These are phyloP conservation scores for Rhytidiadelphus loreus DNA, from an alignment of 225 moss, liverwort and hornwort species.

Conservation along the genomic window DNA sequence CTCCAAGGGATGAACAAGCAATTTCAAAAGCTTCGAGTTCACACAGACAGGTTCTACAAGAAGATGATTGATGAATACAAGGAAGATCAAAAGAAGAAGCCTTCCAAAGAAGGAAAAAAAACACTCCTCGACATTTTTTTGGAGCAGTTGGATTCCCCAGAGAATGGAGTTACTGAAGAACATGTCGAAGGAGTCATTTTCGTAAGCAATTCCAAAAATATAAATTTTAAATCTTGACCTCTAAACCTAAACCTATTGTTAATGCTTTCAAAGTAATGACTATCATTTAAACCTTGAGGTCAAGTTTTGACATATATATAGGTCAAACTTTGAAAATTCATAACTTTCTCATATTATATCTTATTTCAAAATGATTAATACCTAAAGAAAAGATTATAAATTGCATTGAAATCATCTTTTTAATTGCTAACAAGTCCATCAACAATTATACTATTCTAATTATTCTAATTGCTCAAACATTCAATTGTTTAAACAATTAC, in stretches of 20 bases:
- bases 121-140: not conserved
- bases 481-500: not conserved
- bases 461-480: rapidly evolving
- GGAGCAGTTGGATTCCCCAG: not conserved
- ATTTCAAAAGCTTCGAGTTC: too few species aligned
- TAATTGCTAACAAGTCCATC: too few species aligned
- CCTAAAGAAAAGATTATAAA: not conserved
- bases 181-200: not conserved
- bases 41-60: too few species aligned
- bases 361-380: not conserved
- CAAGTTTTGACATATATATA: not conserved
- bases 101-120: too few species aligned
- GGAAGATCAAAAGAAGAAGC: too few species aligned
- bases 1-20: too few species aligned
- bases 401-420: not conserved
- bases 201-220: not conserved
- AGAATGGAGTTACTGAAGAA: not conserved
- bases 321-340: not conserved
- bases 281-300: too few species aligned
- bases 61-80: too few species aligned
- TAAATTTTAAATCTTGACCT: not conserved
- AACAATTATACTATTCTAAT: not conserved
- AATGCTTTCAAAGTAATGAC: not conserved
- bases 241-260: not conserved
- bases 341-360: too few species aligned